Conservation (phyloP, 495 filamentous ascomycete species). For the Podospora didyma region DNA sequence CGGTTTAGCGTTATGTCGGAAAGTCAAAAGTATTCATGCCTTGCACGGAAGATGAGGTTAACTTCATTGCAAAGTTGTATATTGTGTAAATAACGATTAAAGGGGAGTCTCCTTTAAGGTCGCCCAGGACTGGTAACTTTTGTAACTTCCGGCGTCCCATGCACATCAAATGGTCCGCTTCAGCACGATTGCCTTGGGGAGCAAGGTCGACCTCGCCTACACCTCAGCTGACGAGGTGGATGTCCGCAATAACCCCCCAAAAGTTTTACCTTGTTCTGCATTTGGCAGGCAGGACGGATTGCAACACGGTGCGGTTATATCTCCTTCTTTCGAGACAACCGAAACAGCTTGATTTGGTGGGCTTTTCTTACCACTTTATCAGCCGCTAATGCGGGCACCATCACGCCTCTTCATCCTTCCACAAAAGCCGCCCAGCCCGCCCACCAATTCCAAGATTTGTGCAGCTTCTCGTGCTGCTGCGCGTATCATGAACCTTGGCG, state of each 20-base stretch:
- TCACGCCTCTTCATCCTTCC: conserved; percentile 22
- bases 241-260: no score
- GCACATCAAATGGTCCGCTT: neutral
- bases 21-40: neutral
- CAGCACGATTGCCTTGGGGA: no score
- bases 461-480: conserved; percentile 11
- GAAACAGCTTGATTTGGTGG: neutral
- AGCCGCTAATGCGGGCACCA: conserved; percentile 28
- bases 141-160: neutral
- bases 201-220: neutral
- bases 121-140: no score
- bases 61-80: no score
- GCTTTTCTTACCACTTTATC: conserved; percentile 13
- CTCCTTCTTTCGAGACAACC: neutral
- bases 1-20: neutral
- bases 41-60: no score
- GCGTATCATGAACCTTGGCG: conserved; percentile 28
- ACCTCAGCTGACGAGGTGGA: neutral
- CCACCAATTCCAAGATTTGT: conserved; percentile 23
- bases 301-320: neutral
- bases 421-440: conserved; percentile 1
- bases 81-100: no score
- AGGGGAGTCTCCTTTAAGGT: no score
- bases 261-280: neutral
- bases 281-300: neutral